Percentiles rank a stretch among this genome's conserved stretches.
Evolutionary conservation across 78 protist species (phyloP).

Genomic region (Neovahlkampfia damariscottae): DNA sequence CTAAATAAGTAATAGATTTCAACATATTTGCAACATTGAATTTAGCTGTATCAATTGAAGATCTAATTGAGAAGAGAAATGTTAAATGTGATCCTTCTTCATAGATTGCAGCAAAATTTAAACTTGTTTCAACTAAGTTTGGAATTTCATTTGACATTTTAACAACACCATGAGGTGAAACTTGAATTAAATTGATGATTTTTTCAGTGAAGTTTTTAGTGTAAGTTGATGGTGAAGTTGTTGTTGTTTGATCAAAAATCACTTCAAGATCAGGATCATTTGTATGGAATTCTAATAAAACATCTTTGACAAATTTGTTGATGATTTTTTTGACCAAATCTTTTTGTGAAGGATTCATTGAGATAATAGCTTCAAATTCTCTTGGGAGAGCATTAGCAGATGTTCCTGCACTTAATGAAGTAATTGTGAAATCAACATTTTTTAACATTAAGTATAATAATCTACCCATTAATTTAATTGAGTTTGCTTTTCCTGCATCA

Average conservation of each 20-base stretch:
- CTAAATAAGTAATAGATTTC: background rate
- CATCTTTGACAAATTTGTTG: background rate
- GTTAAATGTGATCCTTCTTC: background rate
- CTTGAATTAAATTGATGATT: no score
- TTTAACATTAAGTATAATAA: background rate
- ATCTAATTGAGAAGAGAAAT: background rate
- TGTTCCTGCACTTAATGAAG: slow-evolving; percentile 4
- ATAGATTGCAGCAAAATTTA: no score
- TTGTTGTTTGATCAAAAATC: no score
- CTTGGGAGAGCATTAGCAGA: slow-evolving; percentile 16
- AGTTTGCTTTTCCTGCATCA: slow-evolving; percentile 16
- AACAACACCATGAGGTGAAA: no score
- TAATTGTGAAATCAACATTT: background rate
- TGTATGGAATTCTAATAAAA: no score
- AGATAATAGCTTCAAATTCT: background rate
- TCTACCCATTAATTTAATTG: slow-evolving; percentile 6
- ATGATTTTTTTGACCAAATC: background rate
- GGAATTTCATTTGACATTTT: no score
- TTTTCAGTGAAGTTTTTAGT: no score
- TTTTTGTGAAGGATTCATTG: background rate
- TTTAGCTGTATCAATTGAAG: background rate
- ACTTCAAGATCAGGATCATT: no score
- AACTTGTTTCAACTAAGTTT: no score
- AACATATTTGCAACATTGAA: background rate
- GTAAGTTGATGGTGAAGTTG: no score